These are phyloP conservation scores for Lumnitzera racemosa DNA, from an alignment of 345 rosid species.

Conservation along the genomic window DNA sequence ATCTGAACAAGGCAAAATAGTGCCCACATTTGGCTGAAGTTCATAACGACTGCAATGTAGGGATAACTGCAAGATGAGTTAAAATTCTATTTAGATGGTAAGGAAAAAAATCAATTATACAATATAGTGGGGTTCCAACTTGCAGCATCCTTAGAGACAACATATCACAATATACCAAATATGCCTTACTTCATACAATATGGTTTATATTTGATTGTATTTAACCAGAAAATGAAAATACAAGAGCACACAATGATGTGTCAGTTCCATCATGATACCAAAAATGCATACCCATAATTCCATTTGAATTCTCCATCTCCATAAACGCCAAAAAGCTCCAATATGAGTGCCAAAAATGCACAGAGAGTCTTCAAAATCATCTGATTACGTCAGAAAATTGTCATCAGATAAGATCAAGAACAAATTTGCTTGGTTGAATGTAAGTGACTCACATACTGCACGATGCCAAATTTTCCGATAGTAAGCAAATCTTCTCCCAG, in stretches of 20 bases:
- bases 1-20: constrained; percentile 83
- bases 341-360: constrained; percentile 59
- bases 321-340: constrained; percentile 64
- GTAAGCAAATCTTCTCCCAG: constrained; percentile 62
- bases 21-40: constrained; percentile 98
- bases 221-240: not conserved
- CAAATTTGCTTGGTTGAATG: not conserved
- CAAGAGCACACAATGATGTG: not conserved
- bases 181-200: no score
- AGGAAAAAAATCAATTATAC: no score
- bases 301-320: constrained; percentile 87
- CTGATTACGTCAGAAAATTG: constrained; percentile 27
- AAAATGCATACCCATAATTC: constrained; percentile 59
- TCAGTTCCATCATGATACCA: no score
- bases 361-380: constrained; percentile 87
- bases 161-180: no score
- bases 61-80: constrained; percentile 51
- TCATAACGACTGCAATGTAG: constrained; percentile 55
- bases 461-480: constrained; percentile 69
- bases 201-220: no score
- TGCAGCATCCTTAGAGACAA: no score
- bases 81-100: no score
- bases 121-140: no score
- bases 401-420: not conserved
- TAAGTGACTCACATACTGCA: constrained; percentile 60